A percentile compares a stretch with the other conserved stretches of the same genome.
These are phyloP conservation scores for Viridothelium virens DNA, from an alignment of 495 filamentous ascomycete genomes.

Conservation along the genomic window DNA sequence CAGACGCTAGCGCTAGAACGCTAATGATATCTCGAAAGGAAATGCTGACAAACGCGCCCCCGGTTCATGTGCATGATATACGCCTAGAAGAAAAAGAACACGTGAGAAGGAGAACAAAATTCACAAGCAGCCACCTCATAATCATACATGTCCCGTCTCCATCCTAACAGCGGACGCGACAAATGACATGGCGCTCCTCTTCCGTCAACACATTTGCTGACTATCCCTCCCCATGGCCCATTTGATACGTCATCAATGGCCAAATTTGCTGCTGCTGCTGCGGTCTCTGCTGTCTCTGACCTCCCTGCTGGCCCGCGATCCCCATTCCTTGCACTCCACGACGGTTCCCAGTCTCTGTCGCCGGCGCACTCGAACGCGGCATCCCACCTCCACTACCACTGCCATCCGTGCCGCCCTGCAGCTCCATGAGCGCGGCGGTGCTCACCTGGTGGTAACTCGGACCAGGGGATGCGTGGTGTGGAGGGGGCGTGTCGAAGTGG, in stretches of 20 bases:
- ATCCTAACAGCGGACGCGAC: no score
- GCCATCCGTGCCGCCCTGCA: neutral
- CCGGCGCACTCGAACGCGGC: neutral
- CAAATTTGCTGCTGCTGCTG: neutral
- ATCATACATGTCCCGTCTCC: no score
- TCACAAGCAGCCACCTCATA: no score
- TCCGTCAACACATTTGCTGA: neutral
- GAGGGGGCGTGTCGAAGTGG: neutral
- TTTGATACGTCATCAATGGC: constrained; percentile 5
- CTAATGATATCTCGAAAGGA: neutral
- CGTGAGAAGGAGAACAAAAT: neutral
- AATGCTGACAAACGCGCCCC: neutral
- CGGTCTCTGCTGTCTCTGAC: no score
- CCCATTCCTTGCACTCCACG: no score
- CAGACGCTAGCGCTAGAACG: constrained; percentile 6
- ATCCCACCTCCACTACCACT: neutral
- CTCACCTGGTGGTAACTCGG: constrained; percentile 4
- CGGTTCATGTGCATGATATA: neutral
- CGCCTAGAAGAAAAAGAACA: neutral
- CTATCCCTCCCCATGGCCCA: constrained; percentile 5
- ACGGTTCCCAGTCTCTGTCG: no score
- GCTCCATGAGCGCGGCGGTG: neutral
- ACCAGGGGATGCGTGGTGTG: neutral
- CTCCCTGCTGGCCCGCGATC: no score
- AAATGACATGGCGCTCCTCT: no score